Conservation (phyloP, 2,329 filamentous ascomycete species). For the Calonectria pteridis region DNA sequence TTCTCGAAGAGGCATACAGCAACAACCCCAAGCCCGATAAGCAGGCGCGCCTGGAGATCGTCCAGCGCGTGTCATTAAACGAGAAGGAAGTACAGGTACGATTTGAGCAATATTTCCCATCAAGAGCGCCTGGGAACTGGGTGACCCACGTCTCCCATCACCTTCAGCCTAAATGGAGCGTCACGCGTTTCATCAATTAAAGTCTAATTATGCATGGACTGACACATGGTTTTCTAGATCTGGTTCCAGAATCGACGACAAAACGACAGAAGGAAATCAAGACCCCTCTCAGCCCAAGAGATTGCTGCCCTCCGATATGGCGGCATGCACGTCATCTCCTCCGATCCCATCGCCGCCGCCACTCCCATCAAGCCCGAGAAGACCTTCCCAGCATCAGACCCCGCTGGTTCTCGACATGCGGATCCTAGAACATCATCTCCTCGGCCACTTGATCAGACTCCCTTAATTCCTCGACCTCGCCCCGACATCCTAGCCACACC, state of each 20-base stretch:
- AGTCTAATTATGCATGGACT: conserved; percentile 29
- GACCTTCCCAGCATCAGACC: conserved; percentile 45
- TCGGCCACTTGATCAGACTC: conserved; percentile 41
- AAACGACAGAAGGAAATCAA: conserved; percentile 90
- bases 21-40: conserved; percentile 94
- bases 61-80: conserved; percentile 86
- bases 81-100: conserved; percentile 97
- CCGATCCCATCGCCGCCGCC: conserved; percentile 54
- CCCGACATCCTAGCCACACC: conserved; percentile 45
- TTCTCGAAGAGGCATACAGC: conserved; percentile 88
- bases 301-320: conserved; percentile 72
- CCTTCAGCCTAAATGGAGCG: conserved; percentile 23
- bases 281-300: conserved; percentile 84
- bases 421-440: conserved; percentile 43
- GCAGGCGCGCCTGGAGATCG: conserved; percentile 84
- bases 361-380: conserved; percentile 45
- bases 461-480: conserved; percentile 42
- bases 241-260: conserved; percentile 98
- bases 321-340: conserved; percentile 64
- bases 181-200: conserved; percentile 26
- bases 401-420: conserved; percentile 39
- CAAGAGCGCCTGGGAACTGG: not conserved
- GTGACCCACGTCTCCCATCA: conserved; percentile 10
- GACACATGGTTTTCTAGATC: conserved; percentile 70
- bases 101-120: not conserved